These are phyloP conservation scores for Noccaea caerulescens DNA, from an alignment of 345 rosid genomes.

Conservation along the genomic window DNA sequence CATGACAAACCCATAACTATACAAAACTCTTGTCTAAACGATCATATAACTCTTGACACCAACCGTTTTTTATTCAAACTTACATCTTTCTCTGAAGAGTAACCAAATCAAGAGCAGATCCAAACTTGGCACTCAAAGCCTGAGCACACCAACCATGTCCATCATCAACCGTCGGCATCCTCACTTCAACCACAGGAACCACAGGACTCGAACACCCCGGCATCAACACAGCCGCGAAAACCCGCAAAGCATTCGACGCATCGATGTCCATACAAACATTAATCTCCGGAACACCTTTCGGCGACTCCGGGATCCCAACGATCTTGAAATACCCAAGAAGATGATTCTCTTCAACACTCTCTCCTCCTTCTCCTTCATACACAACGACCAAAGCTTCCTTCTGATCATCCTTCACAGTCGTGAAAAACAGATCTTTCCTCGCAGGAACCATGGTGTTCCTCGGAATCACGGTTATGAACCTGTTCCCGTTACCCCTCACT, in stretches of 20 bases:
- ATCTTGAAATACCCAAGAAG: constrained; percentile 88
- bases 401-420: constrained; percentile 71
- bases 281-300: constrained; percentile 82
- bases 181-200: constrained; percentile 75
- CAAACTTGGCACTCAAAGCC: constrained; percentile 62
- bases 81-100: constrained; percentile 62
- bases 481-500: constrained; percentile 59
- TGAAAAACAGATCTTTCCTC: constrained; percentile 67
- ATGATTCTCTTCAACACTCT: constrained; percentile 67
- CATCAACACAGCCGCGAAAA: constrained; percentile 67
- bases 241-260: constrained; percentile 66
- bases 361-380: constrained; percentile 88
- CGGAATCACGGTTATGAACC: constrained; percentile 65
- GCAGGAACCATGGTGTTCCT: constrained; percentile 79
- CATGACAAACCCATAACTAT: neutral
- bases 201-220: constrained; percentile 64
- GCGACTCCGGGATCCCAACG: constrained; percentile 65
- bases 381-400: constrained; percentile 69
- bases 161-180: constrained; percentile 90
- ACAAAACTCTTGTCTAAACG: neutral
- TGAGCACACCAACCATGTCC: constrained; percentile 88
- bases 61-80: neutral
- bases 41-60: constrained; percentile 3
- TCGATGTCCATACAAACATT: constrained; percentile 90
- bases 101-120: constrained; percentile 61